Base-by-base conservation (phyloP, 2,329 filamentous ascomycete species). In the Sporothrix pseudoabietina region DNA sequence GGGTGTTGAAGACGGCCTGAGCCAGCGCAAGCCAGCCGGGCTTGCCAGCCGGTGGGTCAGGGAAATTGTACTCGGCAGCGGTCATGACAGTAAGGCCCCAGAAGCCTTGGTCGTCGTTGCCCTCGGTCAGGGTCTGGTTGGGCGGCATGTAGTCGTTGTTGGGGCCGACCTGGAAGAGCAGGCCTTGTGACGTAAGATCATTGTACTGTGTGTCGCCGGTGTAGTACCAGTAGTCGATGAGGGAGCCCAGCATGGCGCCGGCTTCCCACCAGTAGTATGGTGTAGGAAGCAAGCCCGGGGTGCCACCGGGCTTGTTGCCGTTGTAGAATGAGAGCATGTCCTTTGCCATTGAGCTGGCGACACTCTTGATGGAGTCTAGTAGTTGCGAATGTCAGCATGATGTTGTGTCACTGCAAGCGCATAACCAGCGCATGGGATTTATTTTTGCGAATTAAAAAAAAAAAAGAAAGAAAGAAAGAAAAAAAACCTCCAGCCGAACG, bases 1-100 rank as follows among this genome's bases (percentile, higher is more conserved):
- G 92, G 1, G 89, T 91, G 80, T 97, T 93, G 84, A 96, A 97
- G 41, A 94, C 91, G 69, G 91, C 92, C 79, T 94, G 90, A 1
- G 91, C 92, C 14, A 96, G 86, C 4, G 90, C 88, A 12, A 93
- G 84, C 89, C 91, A 93, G 77, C 88, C 84, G 2, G 90, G 90
- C 77, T 89, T 77, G 74, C 86, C 83, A 0, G 78, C 75, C 0
- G 86, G 83, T 2, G 90, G 89, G 61, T 91, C 82, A 5, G 87
- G 88, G 75, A 92, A 93, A 55, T 88, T 88, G 78, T 88, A 86
- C 80, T 94, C 91, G 74, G 91, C 88, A 0, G 91, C 91, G 6
- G 87, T 85, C 88, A 93, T 91, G 75, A 89, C 89, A 4, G 91
- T 86, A 72, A 93, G 84, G 1, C 85, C 91, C 91, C 91, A 93